Conservation (phyloP, 495 filamentous ascomycete species). For the Neurospora sp. region DNA sequence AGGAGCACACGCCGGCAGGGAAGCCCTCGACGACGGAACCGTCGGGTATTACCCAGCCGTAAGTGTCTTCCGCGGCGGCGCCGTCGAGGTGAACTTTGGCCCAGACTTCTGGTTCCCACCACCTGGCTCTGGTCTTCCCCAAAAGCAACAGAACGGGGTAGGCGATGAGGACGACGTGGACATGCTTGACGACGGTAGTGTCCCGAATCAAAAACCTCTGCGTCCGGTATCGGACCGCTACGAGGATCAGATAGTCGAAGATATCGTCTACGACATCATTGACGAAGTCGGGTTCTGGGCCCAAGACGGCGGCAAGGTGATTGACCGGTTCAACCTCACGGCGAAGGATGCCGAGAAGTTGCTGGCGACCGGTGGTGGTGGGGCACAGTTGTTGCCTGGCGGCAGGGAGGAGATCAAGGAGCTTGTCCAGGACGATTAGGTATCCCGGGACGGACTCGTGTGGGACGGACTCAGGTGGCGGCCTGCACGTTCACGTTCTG, state of each 20-base stretch:
- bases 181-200: constrained; percentile 30
- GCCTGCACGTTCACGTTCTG: not conserved
- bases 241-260: constrained; percentile 91
- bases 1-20: constrained; percentile 48
- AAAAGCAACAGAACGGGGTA: constrained; percentile 1
- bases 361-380: constrained; percentile 24
- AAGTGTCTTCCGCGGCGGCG: constrained; percentile 82
- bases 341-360: constrained; percentile 24
- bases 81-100: constrained; percentile 85
- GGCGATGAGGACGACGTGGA: constrained; percentile 35
- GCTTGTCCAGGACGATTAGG: constrained; percentile 52
- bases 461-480: not conserved
- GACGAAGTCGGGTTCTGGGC: constrained; percentile 82
- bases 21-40: constrained; percentile 82
- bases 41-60: constrained; percentile 93
- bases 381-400: constrained; percentile 25
- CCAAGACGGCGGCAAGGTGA: constrained; percentile 48
- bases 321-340: constrained; percentile 20
- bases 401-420: constrained; percentile 49
- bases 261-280: constrained; percentile 80
- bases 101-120: constrained; percentile 85
- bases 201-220: constrained; percentile 15
- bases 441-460: not conserved
- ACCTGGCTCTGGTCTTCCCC: constrained; percentile 23
- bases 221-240: constrained; percentile 67